Evolutionary conservation across 495 filamentous ascomycete genomes (phyloP).

Genomic region (Xylaria palmicola): DNA sequence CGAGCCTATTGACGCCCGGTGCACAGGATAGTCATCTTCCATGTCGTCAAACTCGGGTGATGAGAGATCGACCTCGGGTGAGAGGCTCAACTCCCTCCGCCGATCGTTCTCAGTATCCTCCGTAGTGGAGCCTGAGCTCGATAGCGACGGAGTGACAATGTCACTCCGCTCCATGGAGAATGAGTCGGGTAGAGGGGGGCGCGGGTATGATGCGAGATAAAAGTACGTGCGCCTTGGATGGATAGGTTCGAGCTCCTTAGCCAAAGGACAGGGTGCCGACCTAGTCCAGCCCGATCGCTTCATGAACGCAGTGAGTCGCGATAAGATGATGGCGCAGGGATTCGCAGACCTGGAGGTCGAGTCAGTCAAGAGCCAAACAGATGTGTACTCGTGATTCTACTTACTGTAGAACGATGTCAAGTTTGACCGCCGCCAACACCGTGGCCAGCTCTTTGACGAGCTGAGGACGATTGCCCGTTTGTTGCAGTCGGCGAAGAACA

Average conservation of each 20-base stretch:
- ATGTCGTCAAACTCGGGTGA: conserved; percentile 82
- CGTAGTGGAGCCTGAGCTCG: conserved; percentile 63
- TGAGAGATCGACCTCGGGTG: conserved; percentile 89
- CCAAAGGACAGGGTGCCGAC: conserved; percentile 78
- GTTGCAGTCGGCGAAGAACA: conserved; percentile 86
- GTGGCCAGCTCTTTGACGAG: conserved; percentile 91
- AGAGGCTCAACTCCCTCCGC: conserved; percentile 76
- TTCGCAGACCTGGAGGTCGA: conserved; percentile 75
- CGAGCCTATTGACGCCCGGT: conserved; percentile 57
- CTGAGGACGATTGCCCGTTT: conserved; percentile 89
- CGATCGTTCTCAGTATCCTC: conserved; percentile 71
- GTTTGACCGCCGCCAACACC: conserved; percentile 68
- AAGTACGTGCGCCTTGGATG: conserved; percentile 96
- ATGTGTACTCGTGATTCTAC: conserved; percentile 33
- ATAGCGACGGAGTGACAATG: conserved; percentile 84
- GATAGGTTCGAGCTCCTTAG: conserved; percentile 86
- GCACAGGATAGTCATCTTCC: conserved; percentile 56
- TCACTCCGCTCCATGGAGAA: conserved; percentile 50
- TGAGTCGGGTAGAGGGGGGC: conserved; percentile 78
- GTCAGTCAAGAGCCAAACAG: conserved; percentile 19
- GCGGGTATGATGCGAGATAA: conserved; percentile 81
- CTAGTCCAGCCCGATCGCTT: conserved; percentile 81
- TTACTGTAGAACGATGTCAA: conserved; percentile 89
- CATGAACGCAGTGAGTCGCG: conserved; percentile 82
- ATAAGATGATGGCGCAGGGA: conserved; percentile 90